A percentile compares a stretch with the other conserved stretches of the same genome.
Conservation (phyloP, 495 filamentous ascomycete genomes). For the Aspergillus bertholletiae region DNA sequence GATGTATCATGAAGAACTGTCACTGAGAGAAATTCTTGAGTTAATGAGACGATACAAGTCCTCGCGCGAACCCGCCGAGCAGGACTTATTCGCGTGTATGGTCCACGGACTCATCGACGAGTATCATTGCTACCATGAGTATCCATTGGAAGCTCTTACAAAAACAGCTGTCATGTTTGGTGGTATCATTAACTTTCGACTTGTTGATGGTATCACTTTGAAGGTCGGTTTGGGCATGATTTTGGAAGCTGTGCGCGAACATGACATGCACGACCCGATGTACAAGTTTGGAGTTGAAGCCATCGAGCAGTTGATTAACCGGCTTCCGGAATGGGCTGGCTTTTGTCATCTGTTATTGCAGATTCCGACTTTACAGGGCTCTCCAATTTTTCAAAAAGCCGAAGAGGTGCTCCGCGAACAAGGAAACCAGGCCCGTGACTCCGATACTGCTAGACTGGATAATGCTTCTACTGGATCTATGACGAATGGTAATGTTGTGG, state of each 20-base stretch:
- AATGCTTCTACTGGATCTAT: slow-evolving; percentile 39
- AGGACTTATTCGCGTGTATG: slow-evolving; percentile 97
- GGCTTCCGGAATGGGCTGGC: slow-evolving; percentile 87
- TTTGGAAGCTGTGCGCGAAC: slow-evolving; percentile 84
- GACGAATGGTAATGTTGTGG: slow-evolving; percentile 64
- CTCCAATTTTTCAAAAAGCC: slow-evolving; percentile 76
- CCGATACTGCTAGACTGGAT: slow-evolving; percentile 30
- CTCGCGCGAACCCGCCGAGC: slow-evolving; percentile 75
- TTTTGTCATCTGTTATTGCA: slow-evolving; percentile 81
- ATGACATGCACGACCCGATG: slow-evolving; percentile 78
- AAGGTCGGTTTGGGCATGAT: slow-evolving; percentile 95
- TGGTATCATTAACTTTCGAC: slow-evolving; percentile 87
- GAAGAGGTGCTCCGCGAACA: slow-evolving; percentile 73
- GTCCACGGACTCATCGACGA: slow-evolving; percentile 97
- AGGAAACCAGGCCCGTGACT: slow-evolving; percentile 35
- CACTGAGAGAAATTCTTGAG: slow-evolving; percentile 75
- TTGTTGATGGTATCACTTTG: slow-evolving; percentile 84
- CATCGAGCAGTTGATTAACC: slow-evolving; percentile 75
- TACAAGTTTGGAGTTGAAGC: slow-evolving; percentile 99
- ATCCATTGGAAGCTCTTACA: slow-evolving; percentile 88
- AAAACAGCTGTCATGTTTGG: slow-evolving; percentile 96
- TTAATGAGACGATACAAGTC: slow-evolving; percentile 79
- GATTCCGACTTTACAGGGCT: slow-evolving; percentile 76
- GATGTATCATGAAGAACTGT: slow-evolving; percentile 87
- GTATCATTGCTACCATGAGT: slow-evolving; percentile 90